Evolutionary conservation across 441 rosid species (phyloP).

Genomic region (Aleurites moluccanus): DNA sequence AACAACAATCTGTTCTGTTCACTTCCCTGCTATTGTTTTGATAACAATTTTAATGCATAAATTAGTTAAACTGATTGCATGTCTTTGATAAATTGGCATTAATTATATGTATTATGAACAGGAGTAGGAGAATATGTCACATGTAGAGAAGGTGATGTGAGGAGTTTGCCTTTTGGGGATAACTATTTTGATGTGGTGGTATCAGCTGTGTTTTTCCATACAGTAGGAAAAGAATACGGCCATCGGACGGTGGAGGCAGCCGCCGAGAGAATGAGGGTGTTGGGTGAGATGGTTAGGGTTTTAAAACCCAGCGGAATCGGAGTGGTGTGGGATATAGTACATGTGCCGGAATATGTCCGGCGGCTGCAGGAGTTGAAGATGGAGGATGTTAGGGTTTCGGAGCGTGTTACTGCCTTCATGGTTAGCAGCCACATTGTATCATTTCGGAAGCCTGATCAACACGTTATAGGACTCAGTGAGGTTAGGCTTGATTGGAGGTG

Average conservation of each 20-base stretch:
- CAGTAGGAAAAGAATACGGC: slow-evolving; percentile 88
- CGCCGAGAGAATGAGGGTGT: slow-evolving; percentile 79
- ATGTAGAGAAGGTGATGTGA: slow-evolving; percentile 83
- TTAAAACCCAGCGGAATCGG: slow-evolving; percentile 74
- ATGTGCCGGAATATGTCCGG: slow-evolving; percentile 81
- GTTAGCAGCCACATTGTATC: slow-evolving; percentile 86
- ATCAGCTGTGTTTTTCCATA: slow-evolving; percentile 86
- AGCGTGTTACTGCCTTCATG: slow-evolving; percentile 90
- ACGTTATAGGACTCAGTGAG: slow-evolving; percentile 51
- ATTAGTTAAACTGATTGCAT: too few relatives aligned
- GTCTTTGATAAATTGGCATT: too few relatives aligned
- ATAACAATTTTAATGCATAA: too few relatives aligned
- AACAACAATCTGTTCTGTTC: too few relatives aligned
- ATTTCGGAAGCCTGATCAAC: slow-evolving; percentile 76
- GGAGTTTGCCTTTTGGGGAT: slow-evolving; percentile 87
- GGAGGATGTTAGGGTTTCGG: slow-evolving; percentile 84
- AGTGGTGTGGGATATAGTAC: slow-evolving; percentile 87
- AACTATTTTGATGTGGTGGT: slow-evolving; percentile 94
- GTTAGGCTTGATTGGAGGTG: slow-evolving; percentile 92
- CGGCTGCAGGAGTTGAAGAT: slow-evolving; percentile 76
- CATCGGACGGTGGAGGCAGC: slow-evolving; percentile 88
- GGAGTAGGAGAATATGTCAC: slow-evolving; percentile 96
- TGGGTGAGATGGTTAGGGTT: slow-evolving; percentile 88
- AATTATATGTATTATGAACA: slow-evolving; percentile 13
- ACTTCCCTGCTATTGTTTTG: too few relatives aligned